Conservation (phyloP, 768 basidiomycete genomes). For the Xerocomus brunneocitrinus region DNA sequence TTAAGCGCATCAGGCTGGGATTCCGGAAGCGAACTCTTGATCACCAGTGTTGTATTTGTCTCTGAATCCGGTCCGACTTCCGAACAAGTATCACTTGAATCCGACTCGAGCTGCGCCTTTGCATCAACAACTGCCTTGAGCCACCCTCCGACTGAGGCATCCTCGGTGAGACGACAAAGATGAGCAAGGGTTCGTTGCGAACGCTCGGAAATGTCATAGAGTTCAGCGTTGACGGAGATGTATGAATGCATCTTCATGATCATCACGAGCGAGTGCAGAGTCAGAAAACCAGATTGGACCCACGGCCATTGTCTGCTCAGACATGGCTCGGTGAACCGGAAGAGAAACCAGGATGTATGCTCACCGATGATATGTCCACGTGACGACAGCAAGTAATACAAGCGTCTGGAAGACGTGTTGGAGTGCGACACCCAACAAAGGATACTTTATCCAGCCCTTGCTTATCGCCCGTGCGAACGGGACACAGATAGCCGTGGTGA, state of each 20-base stretch:
- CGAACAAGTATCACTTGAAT: constrained; percentile 19
- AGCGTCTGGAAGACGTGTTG: constrained; percentile 79
- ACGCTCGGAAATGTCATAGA: constrained; percentile 51
- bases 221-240: constrained; percentile 80
- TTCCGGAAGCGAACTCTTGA: constrained; percentile 49
- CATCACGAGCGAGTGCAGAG: constrained; percentile 83
- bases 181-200: constrained; percentile 39
- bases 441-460: constrained; percentile 77
- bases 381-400: constrained; percentile 68
- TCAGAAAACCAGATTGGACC: constrained; percentile 93
- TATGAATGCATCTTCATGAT: constrained; percentile 98
- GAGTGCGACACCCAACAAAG: constrained; percentile 67
- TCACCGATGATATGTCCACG: constrained; percentile 87
- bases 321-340: not conserved
- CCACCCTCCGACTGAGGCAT: constrained; percentile 55
- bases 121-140: constrained; percentile 55
- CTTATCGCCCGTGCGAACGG: constrained; percentile 76
- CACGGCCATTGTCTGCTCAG: constrained; percentile 85
- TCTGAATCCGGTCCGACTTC: constrained; percentile 12
- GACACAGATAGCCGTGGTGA: constrained; percentile 71
- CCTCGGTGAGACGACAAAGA: constrained; percentile 44
- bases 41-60: constrained; percentile 40
- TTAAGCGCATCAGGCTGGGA: constrained; percentile 48
- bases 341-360: constrained; percentile 9
- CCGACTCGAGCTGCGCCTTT: constrained; percentile 32